Conservation (phyloP, 1,139 yeast species). For the Pichia sp. region DNA sequence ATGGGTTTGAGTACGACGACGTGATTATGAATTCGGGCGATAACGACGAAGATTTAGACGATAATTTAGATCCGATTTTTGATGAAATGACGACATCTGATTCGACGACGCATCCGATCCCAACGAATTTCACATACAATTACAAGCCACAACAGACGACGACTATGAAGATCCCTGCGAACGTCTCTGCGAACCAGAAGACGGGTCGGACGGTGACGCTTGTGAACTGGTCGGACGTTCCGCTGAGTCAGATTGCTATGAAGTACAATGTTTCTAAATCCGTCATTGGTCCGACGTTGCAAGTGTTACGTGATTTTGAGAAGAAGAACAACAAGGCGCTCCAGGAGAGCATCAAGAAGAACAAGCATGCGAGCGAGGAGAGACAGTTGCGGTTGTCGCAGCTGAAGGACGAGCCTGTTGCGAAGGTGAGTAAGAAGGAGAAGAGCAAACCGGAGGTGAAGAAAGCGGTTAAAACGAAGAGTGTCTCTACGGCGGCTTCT, state of each 20-base stretch:
- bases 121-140: slow-evolving; percentile 7
- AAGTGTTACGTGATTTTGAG: slow-evolving; percentile 10
- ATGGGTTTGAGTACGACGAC: background rate
- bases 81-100: background rate
- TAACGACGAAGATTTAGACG: background rate
- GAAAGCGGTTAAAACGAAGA: too few relatives aligned
- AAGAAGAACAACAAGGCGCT: background rate
- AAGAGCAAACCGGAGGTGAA: too few relatives aligned
- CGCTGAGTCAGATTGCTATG: slow-evolving; percentile 27
- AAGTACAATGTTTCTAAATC: slow-evolving; percentile 26
- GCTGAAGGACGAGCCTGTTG: background rate
- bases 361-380: background rate
- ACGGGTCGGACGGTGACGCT: background rate
- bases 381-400: background rate
- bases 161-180: slow-evolving; percentile 2
- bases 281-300: slow-evolving; percentile 14
- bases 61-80: background rate
- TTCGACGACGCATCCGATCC: slow-evolving; percentile 2
- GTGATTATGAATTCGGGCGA: background rate
- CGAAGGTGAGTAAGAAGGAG: too few relatives aligned
- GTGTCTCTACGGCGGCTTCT: too few relatives aligned
- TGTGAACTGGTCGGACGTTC: slow-evolving; percentile 25
- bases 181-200: slow-evolving; percentile 10
- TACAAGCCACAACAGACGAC: slow-evolving; percentile 6
- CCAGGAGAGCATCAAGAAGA: slow-evolving; percentile 8